Evolutionary conservation across 305 asterid genomes (phyloP).

Genomic region (Solanum aculeatissimum): DNA sequence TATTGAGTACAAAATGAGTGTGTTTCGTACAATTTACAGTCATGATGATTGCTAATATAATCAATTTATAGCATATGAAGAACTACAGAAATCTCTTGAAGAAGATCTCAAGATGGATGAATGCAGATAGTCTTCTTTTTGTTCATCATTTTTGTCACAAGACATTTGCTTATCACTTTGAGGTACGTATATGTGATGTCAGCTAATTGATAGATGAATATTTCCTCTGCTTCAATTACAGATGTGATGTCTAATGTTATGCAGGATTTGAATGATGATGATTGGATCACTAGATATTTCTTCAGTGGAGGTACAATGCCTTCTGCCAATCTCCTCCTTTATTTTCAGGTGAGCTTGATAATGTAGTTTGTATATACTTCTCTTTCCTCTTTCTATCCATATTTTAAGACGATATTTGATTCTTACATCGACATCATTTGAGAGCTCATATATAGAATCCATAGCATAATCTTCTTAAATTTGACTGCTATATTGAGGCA

Average conservation of each 20-base stretch:
- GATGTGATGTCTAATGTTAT: background rate
- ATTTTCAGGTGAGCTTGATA: conserved; percentile 56
- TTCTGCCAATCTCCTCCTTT: conserved; percentile 73
- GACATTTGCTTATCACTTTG: conserved; percentile 79
- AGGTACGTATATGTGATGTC: conserved; percentile 24
- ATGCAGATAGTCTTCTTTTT: conserved; percentile 55
- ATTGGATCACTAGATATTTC: conserved; percentile 92
- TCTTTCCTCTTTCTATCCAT: no score
- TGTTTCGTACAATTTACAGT: background rate
- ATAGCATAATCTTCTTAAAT: background rate
- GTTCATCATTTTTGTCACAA: conserved; percentile 79
- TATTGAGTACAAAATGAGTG: conserved; percentile 1
- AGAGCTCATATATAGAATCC: background rate
- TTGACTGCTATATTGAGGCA: background rate
- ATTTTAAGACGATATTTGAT: no score
- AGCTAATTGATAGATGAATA: background rate
- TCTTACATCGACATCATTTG: no score
- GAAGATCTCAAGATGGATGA: conserved; percentile 87
- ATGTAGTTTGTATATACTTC: background rate
- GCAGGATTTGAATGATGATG: conserved; percentile 75
- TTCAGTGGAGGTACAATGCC: conserved; percentile 94
- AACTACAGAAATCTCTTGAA: conserved; percentile 66
- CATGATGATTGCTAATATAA: background rate
- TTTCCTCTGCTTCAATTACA: background rate
- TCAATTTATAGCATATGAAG: conserved; percentile 63